A percentile compares a stretch with the other conserved stretches of the same genome.
Conservation (phyloP, 768 basidiomycete species). For the Strobilomyces echinocephalus region DNA sequence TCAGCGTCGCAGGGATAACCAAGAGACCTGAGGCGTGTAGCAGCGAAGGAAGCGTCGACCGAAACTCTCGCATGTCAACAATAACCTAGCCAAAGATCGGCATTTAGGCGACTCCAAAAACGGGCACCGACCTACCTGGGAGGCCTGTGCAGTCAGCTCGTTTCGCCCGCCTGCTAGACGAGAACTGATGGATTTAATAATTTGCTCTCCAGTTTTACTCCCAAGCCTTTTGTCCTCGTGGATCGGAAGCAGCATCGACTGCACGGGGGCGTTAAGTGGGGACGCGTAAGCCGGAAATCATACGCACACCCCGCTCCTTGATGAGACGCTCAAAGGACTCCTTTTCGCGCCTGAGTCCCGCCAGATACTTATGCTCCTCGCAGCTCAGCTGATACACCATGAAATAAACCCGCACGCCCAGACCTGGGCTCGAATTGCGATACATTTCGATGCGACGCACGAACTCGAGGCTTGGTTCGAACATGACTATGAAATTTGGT, state of each 20-base stretch:
- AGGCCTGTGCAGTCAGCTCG: constrained; percentile 59
- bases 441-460: constrained; percentile 92
- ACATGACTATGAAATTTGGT: constrained; percentile 93
- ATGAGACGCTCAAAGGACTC: constrained; percentile 91
- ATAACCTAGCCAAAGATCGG: constrained; percentile 58
- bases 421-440: constrained; percentile 74
- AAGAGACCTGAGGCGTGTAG: constrained; percentile 77
- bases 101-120: neutral
- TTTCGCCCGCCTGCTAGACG: constrained; percentile 84
- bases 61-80: constrained; percentile 95
- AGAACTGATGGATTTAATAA: constrained; percentile 78
- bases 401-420: constrained; percentile 88
- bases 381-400: constrained; percentile 91
- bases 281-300: neutral
- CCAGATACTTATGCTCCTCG: constrained; percentile 94
- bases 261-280: neutral
- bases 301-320: constrained; percentile 81
- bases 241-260: constrained; percentile 91
- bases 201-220: constrained; percentile 41
- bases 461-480: constrained; percentile 91
- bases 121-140: constrained; percentile 40
- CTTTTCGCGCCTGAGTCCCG: constrained; percentile 84
- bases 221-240: constrained; percentile 52
- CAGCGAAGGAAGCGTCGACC: constrained; percentile 85
- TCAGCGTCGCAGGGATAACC: constrained; percentile 87